Conservation (phyloP, 805 yeast species). For the Ogataea wickerhamii region DNA sequence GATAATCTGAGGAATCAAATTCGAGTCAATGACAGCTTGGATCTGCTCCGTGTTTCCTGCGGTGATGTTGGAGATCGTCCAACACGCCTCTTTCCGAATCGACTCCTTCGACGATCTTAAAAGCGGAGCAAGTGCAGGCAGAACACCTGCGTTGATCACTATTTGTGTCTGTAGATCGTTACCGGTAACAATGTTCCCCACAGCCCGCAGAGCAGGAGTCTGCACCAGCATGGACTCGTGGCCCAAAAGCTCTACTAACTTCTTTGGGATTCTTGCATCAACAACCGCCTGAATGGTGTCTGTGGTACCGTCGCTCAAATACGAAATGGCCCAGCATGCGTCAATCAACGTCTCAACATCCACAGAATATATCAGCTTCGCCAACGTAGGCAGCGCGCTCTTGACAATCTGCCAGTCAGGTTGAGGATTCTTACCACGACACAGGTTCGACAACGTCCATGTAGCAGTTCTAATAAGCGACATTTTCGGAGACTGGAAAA, state of each 20-base stretch:
- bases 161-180: constrained; percentile 94
- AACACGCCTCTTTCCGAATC: constrained; percentile 94
- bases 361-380: constrained; percentile 83
- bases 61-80: constrained; percentile 97
- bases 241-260: constrained; percentile 85
- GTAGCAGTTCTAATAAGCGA: constrained; percentile 95
- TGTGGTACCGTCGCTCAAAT: constrained; percentile 86
- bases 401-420: constrained; percentile 92
- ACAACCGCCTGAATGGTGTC: constrained; percentile 96
- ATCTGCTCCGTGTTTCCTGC: constrained; percentile 96
- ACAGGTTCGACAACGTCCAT: constrained; percentile 94
- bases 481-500: constrained; percentile 79
- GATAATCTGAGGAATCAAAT: constrained; percentile 88
- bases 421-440: constrained; percentile 95
- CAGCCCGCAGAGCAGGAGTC: constrained; percentile 96
- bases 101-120: constrained; percentile 84
- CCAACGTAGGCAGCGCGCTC: constrained; percentile 84
- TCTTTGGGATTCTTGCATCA: constrained; percentile 91
- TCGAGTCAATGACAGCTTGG: constrained; percentile 94
- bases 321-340: constrained; percentile 98
- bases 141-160: constrained; percentile 88
- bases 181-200: constrained; percentile 97
- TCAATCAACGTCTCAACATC: constrained; percentile 94
- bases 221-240: constrained; percentile 85
- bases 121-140: constrained; percentile 78